Evolutionary conservation across 345 rosid species (phyloP).

Genomic region (Salix suchowensis): DNA sequence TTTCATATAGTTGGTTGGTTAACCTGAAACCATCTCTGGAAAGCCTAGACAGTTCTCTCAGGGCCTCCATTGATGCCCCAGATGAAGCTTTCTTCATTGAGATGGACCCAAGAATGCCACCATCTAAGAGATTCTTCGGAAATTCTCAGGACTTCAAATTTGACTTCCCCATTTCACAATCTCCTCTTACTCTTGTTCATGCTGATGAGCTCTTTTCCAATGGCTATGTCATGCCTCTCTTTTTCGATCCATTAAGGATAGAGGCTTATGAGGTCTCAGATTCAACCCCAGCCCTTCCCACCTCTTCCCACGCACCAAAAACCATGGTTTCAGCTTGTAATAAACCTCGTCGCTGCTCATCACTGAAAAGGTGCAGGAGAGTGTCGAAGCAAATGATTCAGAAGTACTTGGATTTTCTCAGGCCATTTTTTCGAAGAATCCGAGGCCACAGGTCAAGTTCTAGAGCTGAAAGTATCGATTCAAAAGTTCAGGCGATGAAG

Average conservation of each 20-base stretch:
- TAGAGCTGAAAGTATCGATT: slow-evolving; percentile 30
- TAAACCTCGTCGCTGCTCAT: slow-evolving; percentile 32
- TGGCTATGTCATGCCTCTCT: slow-evolving; percentile 68
- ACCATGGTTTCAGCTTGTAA: slow-evolving; percentile 13
- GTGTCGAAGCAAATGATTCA: slow-evolving; percentile 47
- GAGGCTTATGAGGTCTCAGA: slow-evolving; percentile 28
- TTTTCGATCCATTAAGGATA: slow-evolving; percentile 39
- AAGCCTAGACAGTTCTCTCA: slow-evolving; percentile 36
- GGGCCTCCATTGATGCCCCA: slow-evolving; percentile 52
- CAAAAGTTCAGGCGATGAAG: slow-evolving; percentile 30
- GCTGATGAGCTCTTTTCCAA: slow-evolving; percentile 85
- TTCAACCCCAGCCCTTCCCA: slow-evolving; percentile 21
- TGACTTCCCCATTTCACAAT: slow-evolving; percentile 56
- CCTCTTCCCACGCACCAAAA: slow-evolving; percentile 29
- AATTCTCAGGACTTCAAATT: slow-evolving; percentile 69
- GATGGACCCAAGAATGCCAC: slow-evolving; percentile 91
- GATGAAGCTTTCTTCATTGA: slow-evolving; percentile 87
- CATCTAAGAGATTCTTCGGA: slow-evolving; percentile 76
- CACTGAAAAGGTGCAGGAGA: slow-evolving; percentile 48
- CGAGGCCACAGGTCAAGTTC: slow-evolving; percentile 42
- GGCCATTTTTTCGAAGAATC: slow-evolving; percentile 58
- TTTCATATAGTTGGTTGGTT: slow-evolving; percentile 83
- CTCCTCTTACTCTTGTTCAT: slow-evolving; percentile 55
- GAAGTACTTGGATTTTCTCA: slow-evolving; percentile 67
- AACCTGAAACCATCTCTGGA: slow-evolving; percentile 68